These are phyloP conservation scores for Penstemon eatonii DNA, from an alignment of 257 asterid genomes.

Conservation along the genomic window DNA sequence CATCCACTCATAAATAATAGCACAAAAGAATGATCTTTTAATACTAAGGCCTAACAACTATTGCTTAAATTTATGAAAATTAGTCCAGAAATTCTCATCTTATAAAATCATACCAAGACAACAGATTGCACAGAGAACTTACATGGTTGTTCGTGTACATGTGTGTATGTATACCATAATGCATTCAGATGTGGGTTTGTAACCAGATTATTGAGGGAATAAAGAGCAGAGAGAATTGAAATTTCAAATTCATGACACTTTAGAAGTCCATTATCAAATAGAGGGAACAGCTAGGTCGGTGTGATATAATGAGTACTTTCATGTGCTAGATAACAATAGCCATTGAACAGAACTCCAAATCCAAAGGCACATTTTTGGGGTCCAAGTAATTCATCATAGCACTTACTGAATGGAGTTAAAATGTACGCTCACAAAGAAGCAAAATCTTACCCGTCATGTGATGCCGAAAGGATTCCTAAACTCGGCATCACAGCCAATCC, in stretches of 20 bases:
- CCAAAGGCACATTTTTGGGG: not conserved
- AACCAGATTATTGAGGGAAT: not conserved
- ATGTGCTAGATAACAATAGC: constrained; percentile 8
- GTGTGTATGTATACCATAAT: not conserved
- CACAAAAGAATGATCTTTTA: too few relatives aligned
- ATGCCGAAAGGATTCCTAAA: constrained; percentile 88
- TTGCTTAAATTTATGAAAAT: too few relatives aligned
- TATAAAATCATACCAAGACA: not conserved
- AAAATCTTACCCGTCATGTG: constrained; percentile 88
- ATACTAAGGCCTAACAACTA: too few relatives aligned
- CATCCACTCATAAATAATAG: not conserved
- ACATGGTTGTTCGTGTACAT: not conserved
- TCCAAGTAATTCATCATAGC: constrained; percentile 16
- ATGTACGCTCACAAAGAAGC: constrained; percentile 8
- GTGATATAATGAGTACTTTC: not conserved
- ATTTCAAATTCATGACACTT: not conserved
- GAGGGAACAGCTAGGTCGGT: not conserved
- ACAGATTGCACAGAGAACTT: not conserved
- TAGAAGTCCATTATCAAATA: not conserved
- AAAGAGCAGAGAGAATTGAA: not conserved
- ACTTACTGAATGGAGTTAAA: not conserved
- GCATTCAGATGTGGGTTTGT: too few relatives aligned
- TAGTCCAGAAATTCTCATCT: too few relatives aligned
- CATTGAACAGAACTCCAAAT: constrained; percentile 14
- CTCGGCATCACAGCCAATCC: constrained; percentile 83